Percentiles rank a stretch among this genome's conserved stretches.
phyloP scores from a whole-genome alignment of 2,329 filamentous ascomycete species.

The Colletotrichum magnum region DNA sequence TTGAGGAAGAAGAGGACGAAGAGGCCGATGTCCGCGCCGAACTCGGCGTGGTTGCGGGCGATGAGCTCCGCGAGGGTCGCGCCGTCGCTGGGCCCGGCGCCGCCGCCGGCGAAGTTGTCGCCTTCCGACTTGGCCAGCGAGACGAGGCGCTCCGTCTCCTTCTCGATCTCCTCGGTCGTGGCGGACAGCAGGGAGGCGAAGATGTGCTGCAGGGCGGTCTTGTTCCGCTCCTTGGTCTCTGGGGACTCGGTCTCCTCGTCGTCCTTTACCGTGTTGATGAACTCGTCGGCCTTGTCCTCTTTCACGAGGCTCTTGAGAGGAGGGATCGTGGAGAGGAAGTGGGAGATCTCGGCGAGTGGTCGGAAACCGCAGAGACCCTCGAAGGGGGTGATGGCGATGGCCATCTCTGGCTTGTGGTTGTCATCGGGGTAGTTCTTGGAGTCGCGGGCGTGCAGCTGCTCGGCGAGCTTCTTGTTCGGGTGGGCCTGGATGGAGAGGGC shows the following conservation, averaged over 20 bases:
- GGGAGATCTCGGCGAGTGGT: slow-evolving; percentile 85
- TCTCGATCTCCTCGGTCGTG: slow-evolving; percentile 70
- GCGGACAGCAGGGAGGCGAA: slow-evolving; percentile 89
- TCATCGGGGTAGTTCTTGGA: slow-evolving; percentile 98
- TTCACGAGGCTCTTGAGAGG: slow-evolving; percentile 78
- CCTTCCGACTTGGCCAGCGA: slow-evolving; percentile 78
- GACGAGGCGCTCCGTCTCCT: slow-evolving; percentile 78
- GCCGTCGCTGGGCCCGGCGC: slow-evolving; percentile 76
- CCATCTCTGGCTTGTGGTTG: slow-evolving; percentile 99
- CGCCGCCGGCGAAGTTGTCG: slow-evolving; percentile 78
- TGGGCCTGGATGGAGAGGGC: slow-evolving; percentile 98
- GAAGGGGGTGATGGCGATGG: slow-evolving; percentile 95
- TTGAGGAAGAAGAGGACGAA: slow-evolving; percentile 99
- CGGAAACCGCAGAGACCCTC: slow-evolving; percentile 97
- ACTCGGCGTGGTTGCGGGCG: slow-evolving; percentile 82
- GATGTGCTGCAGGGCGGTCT: slow-evolving; percentile 79
- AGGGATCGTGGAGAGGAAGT: slow-evolving; percentile 77
- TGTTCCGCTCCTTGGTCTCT: slow-evolving; percentile 84
- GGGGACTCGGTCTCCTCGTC: slow-evolving; percentile 59
- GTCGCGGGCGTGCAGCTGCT: slow-evolving; percentile 87
- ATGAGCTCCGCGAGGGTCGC: slow-evolving; percentile 84
- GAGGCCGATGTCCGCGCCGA: slow-evolving; percentile 90
- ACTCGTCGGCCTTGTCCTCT: slow-evolving; percentile 71
- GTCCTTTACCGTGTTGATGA: slow-evolving; percentile 63
- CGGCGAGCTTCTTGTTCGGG: slow-evolving; percentile 92